Base-by-base conservation (phyloP, 1,284 basidiomycete species). In the Flammula alnicola region DNA sequence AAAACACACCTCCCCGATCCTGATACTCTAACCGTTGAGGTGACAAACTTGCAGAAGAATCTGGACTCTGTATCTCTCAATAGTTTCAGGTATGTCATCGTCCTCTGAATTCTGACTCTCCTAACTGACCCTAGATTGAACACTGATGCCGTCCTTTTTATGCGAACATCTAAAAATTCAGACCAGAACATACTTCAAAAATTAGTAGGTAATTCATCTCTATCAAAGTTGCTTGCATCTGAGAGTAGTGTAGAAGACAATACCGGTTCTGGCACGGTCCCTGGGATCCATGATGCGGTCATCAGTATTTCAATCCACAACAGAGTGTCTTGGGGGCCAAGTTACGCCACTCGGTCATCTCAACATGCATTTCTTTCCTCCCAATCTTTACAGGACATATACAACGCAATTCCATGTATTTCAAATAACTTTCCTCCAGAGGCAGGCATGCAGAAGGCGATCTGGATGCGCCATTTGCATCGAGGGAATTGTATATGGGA, bases 301-400 rank as follows among this genome's bases (percentile, higher is more conserved):
- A 60, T 90, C 17, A 80, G 76, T 25, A 60, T 86, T 23, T 81
- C 84, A 7, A 69, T 88, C 10, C 75, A 86, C 61, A 80, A 76
- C 54, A 80, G 78, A 41, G 68, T 84, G 16, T 62, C 77, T 9
- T 88, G 84, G 82, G 73, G 77, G n/a, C 77, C 77, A 44, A 79
- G 78, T 43, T 75, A 79, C 42, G 66, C 86, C n/a, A 72, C 73
- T 35, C 81, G 85, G 23, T 70, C 76, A 47, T 90, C 88, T 12
- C 84, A 85, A 56, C 86, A 90, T 61, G 77, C 76, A 11, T 62
- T 88, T 5, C 62, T 86, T 7, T 83, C 86, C n/a, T 84, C 81
- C 1, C 86, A 91, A 57, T 87, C 81, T 0, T 75, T 92, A 1
- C 77, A 74, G n/a, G 84, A 90, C 55, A 63, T 92, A 8, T 77